Base-by-base conservation (phyloP, 2,329 filamentous ascomycete species). In the Huntiella bhutanensis region DNA sequence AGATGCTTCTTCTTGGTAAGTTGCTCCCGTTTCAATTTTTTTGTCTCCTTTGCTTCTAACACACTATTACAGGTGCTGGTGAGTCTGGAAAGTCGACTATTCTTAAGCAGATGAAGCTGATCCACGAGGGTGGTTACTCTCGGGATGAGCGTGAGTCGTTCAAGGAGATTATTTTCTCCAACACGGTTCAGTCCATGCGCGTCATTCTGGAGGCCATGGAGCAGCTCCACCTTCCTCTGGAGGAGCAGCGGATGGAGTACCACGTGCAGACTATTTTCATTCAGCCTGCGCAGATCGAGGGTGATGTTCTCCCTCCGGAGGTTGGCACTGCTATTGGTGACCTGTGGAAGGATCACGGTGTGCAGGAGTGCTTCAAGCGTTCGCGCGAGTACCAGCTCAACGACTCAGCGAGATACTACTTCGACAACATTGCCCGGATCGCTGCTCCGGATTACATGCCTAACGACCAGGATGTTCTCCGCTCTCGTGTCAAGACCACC, bases 101-200 rank as follows among this genome's bases (percentile, higher is more conserved):
- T 50, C 75, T 96, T 53, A 96, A 96, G 68, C 88, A 96, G 69
- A 96, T 98, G 91, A 98, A 96, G 73, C 82, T 98, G 59, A 98
- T 98, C 59, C 85, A 98, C 64, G 91, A 98, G 71, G 91, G 91
- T 53, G 88, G 91, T 56, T 98, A 96, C 70, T 96, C 91, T 52
- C 82, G 88, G 62, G 91, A 96, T 55, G 75, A 80, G 61, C 70
- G 74, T 52, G 74, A 79, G 60, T 77, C 73, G 4, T 79, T 79
- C 68, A 78, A 79, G 62, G 75, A 79, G 56, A 78, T 78, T 57
- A 78, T 80, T 58, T 79, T 77, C 64, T 77, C 72, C 64, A 80
- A 80, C 62, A 78, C 74, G 1, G 74, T 79, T 12, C 75, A 79
- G 59, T 78, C 74, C 34, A 79, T 79, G 75, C 73, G 74, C 54